phyloP scores from a whole-genome alignment of 2,329 filamentous ascomycete species.

The Ophiostoma himal-ulmi region DNA sequence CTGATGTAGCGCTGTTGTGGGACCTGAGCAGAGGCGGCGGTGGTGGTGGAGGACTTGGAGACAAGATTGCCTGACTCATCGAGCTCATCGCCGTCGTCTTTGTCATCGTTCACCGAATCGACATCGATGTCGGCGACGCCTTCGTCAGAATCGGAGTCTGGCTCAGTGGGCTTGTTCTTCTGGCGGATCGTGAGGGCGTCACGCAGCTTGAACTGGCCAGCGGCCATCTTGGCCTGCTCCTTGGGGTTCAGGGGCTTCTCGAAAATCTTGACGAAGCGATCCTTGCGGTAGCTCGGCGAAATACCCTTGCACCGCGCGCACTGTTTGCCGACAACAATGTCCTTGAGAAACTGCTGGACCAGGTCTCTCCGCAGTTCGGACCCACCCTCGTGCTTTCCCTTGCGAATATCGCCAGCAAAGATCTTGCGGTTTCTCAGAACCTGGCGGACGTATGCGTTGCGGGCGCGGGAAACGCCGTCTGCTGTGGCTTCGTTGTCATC shows the following conservation, averaged over 20 bases:
- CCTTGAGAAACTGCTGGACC: conserved; percentile 73
- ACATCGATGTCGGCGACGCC: conserved; percentile 61
- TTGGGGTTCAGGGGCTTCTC: conserved; percentile 71
- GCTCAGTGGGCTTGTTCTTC: neutral
- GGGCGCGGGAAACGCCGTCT: conserved; percentile 48
- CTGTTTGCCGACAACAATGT: conserved; percentile 61
- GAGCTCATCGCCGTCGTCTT: conserved; percentile 34
- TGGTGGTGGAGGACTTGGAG: conserved; percentile 37
- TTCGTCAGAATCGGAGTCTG: conserved; percentile 49
- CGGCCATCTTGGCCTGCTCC: conserved; percentile 70
- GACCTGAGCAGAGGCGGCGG: conserved; percentile 33
- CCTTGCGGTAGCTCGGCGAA: conserved; percentile 79
- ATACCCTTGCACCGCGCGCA: conserved; percentile 65
- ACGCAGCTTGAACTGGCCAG: conserved; percentile 57
- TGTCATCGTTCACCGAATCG: conserved; percentile 36
- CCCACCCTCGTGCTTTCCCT: conserved; percentile 76
- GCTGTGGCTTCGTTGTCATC: conserved; percentile 54
- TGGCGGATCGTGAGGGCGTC: conserved; percentile 47
- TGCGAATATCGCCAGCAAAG: conserved; percentile 44
- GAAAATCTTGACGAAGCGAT: conserved; percentile 89
- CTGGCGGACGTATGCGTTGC: conserved; percentile 64
- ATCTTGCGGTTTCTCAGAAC: conserved; percentile 58
- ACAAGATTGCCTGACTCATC: conserved; percentile 53
- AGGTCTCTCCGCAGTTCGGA: conserved; percentile 68
- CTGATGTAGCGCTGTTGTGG: conserved; percentile 67